Evolutionary conservation across 257 asterid species (phyloP).

Genomic region (Phtheirospermum japonicum): DNA sequence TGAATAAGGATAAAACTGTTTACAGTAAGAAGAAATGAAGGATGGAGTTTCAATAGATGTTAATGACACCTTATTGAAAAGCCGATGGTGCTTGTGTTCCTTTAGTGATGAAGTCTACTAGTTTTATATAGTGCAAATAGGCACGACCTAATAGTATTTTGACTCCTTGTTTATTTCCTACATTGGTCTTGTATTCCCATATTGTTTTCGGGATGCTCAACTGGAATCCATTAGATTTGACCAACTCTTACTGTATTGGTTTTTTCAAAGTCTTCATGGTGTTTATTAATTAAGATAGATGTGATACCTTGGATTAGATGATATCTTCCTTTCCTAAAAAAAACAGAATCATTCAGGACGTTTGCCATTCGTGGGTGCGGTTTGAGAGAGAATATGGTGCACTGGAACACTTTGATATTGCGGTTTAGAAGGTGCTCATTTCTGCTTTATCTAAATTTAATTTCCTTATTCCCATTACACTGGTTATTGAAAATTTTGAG

Average conservation of each 20-base stretch:
- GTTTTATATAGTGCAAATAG: too few species aligned
- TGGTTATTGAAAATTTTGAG: background rate
- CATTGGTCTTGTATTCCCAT: too few species aligned
- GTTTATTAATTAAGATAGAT: constrained; percentile 23
- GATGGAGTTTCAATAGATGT: constrained; percentile 13
- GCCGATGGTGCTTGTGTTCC: background rate
- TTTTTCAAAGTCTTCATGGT: too few species aligned
- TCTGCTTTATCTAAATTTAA: constrained; percentile 18
- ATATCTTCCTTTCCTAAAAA: constrained; percentile 67
- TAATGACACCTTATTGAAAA: constrained; percentile 14
- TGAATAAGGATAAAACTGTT: background rate
- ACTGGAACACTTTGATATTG: constrained; percentile 79
- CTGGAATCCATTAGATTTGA: too few species aligned
- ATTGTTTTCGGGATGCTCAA: too few species aligned
- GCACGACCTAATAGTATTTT: too few species aligned
- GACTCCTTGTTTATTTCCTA: too few species aligned
- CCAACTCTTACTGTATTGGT: too few species aligned
- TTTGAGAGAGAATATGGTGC: constrained; percentile 93
- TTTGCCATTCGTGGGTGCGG: constrained; percentile 83
- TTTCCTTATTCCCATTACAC: constrained; percentile 16
- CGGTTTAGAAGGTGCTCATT: constrained; percentile 67
- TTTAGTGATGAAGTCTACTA: background rate
- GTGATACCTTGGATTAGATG: constrained; percentile 57
- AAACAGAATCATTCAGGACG: constrained; percentile 91
- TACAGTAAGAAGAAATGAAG: background rate